A percentile compares a stretch with the other conserved stretches of the same genome.
phyloP scores from a whole-genome alignment of 1,284 basidiomycete species.

The Volvariella volvacea region DNA sequence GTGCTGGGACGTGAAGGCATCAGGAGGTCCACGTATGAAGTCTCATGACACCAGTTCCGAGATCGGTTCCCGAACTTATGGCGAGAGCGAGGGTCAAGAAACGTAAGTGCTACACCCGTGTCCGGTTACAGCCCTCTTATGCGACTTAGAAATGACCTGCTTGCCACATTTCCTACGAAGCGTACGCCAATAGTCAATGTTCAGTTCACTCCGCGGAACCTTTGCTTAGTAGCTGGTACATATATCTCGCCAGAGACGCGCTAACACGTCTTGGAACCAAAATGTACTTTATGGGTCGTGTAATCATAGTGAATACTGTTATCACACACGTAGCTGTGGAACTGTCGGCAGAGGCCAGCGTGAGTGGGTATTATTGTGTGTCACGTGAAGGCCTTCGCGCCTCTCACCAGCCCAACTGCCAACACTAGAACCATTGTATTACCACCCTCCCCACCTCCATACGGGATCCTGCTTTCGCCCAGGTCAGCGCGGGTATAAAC shows the following conservation, averaged over 20 bases:
- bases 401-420: no score
- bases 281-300: no score
- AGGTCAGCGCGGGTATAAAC: no score
- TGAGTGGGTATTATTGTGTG: no score
- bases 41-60: slow-evolving; percentile 45
- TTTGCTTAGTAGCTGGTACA: slow-evolving; percentile 84
- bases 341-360: no score
- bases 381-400: no score
- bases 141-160: slow-evolving; percentile 67
- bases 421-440: no score
- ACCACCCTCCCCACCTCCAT: no score
- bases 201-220: slow-evolving; percentile 91
- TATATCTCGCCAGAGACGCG: slow-evolving; percentile 46
- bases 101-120: slow-evolving; percentile 41
- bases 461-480: no score
- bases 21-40: slow-evolving; percentile 61
- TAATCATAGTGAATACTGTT: no score
- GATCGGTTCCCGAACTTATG: slow-evolving; percentile 16
- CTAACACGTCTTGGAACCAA: background rate
- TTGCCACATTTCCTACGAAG: slow-evolving; percentile 93
- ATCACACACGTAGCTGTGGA: no score
- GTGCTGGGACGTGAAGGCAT: slow-evolving; percentile 90
- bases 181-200: slow-evolving; percentile 89
- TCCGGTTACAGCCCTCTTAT: slow-evolving; percentile 5
- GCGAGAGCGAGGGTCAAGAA: slow-evolving; percentile 52